Percentiles rank a stretch among this genome's conserved stretches.
Evolutionary conservation across 2,329 filamentous ascomycete genomes (phyloP).

Genomic region (Lomentospora prolificans): DNA sequence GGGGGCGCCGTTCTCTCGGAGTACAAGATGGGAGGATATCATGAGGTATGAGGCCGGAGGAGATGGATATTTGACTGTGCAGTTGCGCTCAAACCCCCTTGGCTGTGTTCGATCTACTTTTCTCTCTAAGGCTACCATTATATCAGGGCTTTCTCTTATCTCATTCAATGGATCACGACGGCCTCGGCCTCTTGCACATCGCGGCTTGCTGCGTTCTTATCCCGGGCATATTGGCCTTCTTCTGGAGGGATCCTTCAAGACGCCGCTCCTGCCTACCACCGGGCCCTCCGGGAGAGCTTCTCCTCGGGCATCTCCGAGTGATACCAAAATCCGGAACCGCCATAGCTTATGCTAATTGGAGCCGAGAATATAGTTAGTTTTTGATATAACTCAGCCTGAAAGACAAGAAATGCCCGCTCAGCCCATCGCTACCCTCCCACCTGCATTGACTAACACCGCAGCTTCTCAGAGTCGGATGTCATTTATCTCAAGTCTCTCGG

Average conservation of each 20-base stretch:
- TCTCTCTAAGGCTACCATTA: too few species aligned
- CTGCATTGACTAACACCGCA: background rate
- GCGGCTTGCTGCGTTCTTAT: background rate
- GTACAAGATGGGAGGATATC: too few species aligned
- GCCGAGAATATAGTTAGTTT: slow-evolving; percentile 18
- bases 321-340: slow-evolving; percentile 19
- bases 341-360: slow-evolving; percentile 17
- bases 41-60: background rate
- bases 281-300: slow-evolving; percentile 19
- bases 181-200: too few species aligned
- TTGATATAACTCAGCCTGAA: slow-evolving; percentile 4
- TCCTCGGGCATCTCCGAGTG: slow-evolving; percentile 18
- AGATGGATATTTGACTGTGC: background rate
- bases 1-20: too few species aligned
- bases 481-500: slow-evolving; percentile 22
- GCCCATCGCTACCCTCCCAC: too few species aligned
- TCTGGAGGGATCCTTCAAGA: background rate
- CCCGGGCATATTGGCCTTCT: background rate
- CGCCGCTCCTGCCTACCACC: slow-evolving; percentile 8
- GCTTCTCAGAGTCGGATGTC: slow-evolving; percentile 19
- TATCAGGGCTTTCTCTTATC: too few species aligned
- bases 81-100: background rate
- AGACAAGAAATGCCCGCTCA: too few species aligned
- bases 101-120: too few species aligned
- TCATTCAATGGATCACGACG: too few species aligned